These are phyloP conservation scores for Yamadazyma endophytica DNA, from an alignment of 805 yeast genomes.

Conservation along the genomic window DNA sequence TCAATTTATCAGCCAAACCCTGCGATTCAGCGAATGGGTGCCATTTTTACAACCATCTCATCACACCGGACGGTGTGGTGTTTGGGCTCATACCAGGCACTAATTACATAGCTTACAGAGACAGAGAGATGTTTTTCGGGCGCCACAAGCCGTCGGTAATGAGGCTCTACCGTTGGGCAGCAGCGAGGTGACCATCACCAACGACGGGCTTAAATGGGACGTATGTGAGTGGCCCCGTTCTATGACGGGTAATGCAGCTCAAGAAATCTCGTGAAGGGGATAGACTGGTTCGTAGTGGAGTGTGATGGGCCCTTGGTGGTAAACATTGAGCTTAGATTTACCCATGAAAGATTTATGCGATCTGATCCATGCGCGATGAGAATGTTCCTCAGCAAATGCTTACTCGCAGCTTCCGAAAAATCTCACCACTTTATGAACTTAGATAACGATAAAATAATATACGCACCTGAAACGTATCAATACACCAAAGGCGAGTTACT, in stretches of 20 bases:
- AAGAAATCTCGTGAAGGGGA: constrained; percentile 58
- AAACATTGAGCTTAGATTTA: constrained; percentile 74
- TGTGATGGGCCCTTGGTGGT: constrained; percentile 46
- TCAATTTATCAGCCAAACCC: constrained; percentile 68
- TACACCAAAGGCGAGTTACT: constrained; percentile 65
- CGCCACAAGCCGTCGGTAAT: constrained; percentile 41
- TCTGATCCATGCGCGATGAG: neutral
- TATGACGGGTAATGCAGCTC: constrained; percentile 63
- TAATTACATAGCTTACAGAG: constrained; percentile 40
- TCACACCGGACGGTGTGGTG: constrained; percentile 60
- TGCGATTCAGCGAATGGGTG: constrained; percentile 26
- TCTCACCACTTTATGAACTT: constrained; percentile 9
- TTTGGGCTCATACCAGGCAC: constrained; percentile 55
- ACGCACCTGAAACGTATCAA: constrained; percentile 88
- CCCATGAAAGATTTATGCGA: constrained; percentile 58
- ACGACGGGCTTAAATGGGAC: constrained; percentile 86
- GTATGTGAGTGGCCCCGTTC: constrained; percentile 64
- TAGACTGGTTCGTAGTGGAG: constrained; percentile 45
- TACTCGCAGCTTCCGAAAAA: too few relatives aligned
- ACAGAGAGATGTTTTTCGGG: constrained; percentile 2
- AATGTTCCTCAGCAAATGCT: too few relatives aligned
- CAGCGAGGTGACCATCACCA: constrained; percentile 40
- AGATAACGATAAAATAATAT: constrained; percentile 27
- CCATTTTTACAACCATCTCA: constrained; percentile 42
- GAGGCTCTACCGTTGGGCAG: constrained; percentile 77